Base-by-base conservation (phyloP, 1,284 basidiomycete species). In the Rhizoctonia solani region DNA sequence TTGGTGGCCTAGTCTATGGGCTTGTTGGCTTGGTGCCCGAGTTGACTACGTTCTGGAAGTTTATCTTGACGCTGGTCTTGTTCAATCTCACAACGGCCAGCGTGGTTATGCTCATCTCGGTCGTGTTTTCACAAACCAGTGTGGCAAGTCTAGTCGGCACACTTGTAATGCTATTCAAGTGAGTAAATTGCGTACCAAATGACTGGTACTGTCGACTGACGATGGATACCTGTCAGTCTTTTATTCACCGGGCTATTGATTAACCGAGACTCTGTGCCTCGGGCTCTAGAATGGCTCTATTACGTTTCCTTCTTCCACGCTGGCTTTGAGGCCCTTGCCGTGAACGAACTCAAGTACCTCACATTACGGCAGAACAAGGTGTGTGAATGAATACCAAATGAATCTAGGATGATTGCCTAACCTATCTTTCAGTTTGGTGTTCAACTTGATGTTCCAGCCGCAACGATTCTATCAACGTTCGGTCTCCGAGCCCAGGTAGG, bases 121-220 rank as follows among this genome's bases (percentile, higher is more conserved):
- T 98, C 66, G 87, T 92, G 0, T 89, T 97, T 72, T 83, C 86
- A 44, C 94, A 89, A 75, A 87, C 87, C 13, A 90, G 92, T 59
- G 87, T 98, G 9, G 95, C 95, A 0, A 97, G 92, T 73, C 80
- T 98, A 63, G 85, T 93, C n/a, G 96, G 96, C 25, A 96, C 92
- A 4, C 79, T 98, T 71, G 86, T 96, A 71, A 98, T 99, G 95
- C 82, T 99, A 41, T 98, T 95, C 87, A 98, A 98, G 94, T 96
- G 73, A 74, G 92, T 83, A 34, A 23, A 27, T 1, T 56, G 27
- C 13, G n/a, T n/a, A n/a, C 14, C 23, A 27, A 29, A 23, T 23
- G 41, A 16, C 59, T 54, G 41, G 42, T 61, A 47, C n/a, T n/a
- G n/a, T 21, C 3, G 32, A 37, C 39, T 16, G 34, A n/a, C 56